Percentiles rank a stretch among this genome's conserved stretches.
Evolutionary conservation across 768 basidiomycete species (phyloP).

Genomic region (Mycena rebaudengoi): DNA sequence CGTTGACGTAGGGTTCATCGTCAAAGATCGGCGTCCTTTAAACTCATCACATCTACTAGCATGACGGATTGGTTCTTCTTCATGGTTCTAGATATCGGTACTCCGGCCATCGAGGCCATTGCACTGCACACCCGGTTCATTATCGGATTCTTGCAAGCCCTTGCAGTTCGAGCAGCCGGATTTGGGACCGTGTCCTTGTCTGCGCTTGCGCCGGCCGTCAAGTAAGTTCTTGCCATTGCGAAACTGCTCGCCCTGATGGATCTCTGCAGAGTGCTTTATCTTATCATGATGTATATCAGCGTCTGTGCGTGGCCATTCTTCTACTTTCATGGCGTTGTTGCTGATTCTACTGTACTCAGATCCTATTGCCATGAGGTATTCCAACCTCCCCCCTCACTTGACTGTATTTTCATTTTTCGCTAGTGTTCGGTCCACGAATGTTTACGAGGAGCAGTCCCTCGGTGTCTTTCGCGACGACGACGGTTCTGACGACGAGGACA

Average conservation of each 20-base stretch:
- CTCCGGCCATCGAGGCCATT: slow-evolving; percentile 69
- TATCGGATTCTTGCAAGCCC: slow-evolving; percentile 81
- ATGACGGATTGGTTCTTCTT: slow-evolving; percentile 90
- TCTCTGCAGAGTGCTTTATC: slow-evolving; percentile 74
- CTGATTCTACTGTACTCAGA: slow-evolving; percentile 47
- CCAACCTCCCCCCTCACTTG: too few species aligned
- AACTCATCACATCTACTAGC: slow-evolving; percentile 47
- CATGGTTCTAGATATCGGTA: slow-evolving; percentile 88
- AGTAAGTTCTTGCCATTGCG: slow-evolving; percentile 57
- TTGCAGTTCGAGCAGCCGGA: slow-evolving; percentile 87
- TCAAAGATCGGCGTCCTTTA: neutral
- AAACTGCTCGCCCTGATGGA: slow-evolving; percentile 6
- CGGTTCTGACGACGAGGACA: slow-evolving; percentile 56
- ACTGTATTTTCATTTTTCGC: neutral
- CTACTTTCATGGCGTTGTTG: neutral
- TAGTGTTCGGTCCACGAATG: slow-evolving; percentile 91
- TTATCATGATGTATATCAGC: slow-evolving; percentile 94
- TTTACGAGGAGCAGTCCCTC: slow-evolving; percentile 93
- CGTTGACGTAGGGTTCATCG: slow-evolving; percentile 67
- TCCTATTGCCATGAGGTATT: slow-evolving; percentile 86
- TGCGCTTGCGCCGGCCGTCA: slow-evolving; percentile 86
- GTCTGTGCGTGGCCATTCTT: slow-evolving; percentile 63
- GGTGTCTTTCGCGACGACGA: slow-evolving; percentile 73
- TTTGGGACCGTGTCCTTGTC: slow-evolving; percentile 81
- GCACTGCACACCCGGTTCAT: slow-evolving; percentile 76